Conservation (phyloP, 176 grass and related monocot species). For the Juncus inflexus region DNA sequence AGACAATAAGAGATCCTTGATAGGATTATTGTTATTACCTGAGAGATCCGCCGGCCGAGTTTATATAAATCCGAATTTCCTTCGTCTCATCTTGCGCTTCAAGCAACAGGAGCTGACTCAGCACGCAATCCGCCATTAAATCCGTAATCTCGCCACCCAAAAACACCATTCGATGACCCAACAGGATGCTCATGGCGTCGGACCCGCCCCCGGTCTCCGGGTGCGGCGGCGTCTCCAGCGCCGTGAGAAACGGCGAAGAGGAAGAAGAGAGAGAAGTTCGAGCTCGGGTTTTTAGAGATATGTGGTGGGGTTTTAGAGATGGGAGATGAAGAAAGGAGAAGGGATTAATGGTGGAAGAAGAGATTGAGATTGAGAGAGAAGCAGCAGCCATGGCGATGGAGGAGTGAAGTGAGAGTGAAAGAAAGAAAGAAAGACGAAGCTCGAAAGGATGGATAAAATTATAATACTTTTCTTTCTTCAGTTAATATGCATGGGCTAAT, state of each 20-base stretch:
- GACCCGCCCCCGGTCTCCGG: constrained; percentile 27
- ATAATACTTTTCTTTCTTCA: too few relatives aligned
- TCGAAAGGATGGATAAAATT: too few relatives aligned
- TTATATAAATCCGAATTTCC: constrained; percentile 82
- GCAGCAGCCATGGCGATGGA: too few relatives aligned
- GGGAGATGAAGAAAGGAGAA: too few relatives aligned
- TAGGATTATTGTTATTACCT: constrained; percentile 26
- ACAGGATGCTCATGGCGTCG: constrained; percentile 64
- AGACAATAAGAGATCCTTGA: background rate
- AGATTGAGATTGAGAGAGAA: too few relatives aligned
- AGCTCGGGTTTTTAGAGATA: constrained; percentile 32
- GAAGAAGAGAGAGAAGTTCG: constrained; percentile 18
- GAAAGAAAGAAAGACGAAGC: too few relatives aligned
- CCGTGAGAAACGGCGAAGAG: constrained; percentile 34
- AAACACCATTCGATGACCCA: constrained; percentile 80
- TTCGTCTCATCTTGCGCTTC: constrained; percentile 61
- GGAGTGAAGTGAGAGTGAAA: too few relatives aligned
- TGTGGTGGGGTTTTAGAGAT: background rate
- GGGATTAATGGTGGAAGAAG: too few relatives aligned
- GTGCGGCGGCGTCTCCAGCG: constrained; percentile 31
- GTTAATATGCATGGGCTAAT: too few relatives aligned
- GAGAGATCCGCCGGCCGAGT: constrained; percentile 73
- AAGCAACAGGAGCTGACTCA: constrained; percentile 88
- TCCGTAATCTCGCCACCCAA: constrained; percentile 87
- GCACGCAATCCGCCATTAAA: constrained; percentile 71